These are phyloP conservation scores for Sporothrix phasma DNA, from an alignment of 2,329 filamentous ascomycete species.

Conservation along the genomic window DNA sequence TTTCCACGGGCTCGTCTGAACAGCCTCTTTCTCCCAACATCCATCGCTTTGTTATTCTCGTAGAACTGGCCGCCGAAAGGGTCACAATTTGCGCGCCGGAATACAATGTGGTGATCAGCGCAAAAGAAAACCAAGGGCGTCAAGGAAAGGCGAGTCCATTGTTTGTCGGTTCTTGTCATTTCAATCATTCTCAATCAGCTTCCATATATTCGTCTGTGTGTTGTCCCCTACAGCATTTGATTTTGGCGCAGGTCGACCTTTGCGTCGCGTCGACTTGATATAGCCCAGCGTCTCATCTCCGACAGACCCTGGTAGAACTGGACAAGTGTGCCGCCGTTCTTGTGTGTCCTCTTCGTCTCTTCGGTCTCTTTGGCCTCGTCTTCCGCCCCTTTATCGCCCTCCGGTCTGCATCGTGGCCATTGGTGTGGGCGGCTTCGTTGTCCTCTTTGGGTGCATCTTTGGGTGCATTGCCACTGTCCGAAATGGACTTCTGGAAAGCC, in stretches of 20 bases:
- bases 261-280: conserved; percentile 81
- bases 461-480: conserved; percentile 20
- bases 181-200: too few species aligned
- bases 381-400: conserved; percentile 34
- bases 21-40: too few species aligned
- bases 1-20: too few species aligned
- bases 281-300: conserved; percentile 77
- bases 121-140: neutral
- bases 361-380: too few species aligned
- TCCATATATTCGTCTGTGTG: too few species aligned
- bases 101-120: neutral
- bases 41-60: neutral
- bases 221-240: conserved; percentile 57
- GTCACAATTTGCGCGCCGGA: neutral
- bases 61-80: neutral
- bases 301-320: conserved; percentile 79
- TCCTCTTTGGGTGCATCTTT: conserved; percentile 33
- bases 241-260: conserved; percentile 77
- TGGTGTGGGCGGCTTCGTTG: conserved; percentile 27
- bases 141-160: neutral
- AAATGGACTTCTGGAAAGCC: conserved; percentile 58
- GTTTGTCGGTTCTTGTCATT: conserved; percentile 2
- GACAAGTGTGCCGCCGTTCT: conserved; percentile 53
- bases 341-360: conserved; percentile 30
- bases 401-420: conserved; percentile 23